A percentile compares a stretch with the other conserved stretches of the same genome.
phyloP scores from a whole-genome alignment of 83 land plant species.

The Picea abies region DNA sequence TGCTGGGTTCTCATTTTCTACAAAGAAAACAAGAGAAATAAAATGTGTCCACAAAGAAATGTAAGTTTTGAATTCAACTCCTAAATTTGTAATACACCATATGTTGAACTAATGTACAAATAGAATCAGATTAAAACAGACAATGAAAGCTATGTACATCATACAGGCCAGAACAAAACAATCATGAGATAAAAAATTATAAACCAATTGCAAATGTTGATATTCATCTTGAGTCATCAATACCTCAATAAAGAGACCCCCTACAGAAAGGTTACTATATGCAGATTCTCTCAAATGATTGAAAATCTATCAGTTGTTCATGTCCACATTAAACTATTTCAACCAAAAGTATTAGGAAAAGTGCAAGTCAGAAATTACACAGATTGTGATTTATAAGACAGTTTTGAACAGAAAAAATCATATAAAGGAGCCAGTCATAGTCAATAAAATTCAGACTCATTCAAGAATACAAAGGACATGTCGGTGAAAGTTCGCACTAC shows the following conservation, averaged over 20 bases:
- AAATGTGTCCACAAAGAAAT: not conserved
- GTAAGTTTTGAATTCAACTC: not conserved
- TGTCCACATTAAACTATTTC: not conserved
- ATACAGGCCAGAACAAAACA: not conserved
- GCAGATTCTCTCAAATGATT: not conserved
- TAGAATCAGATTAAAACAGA: not conserved
- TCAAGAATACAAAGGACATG: not conserved
- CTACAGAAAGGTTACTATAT: not conserved
- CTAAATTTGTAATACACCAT: not conserved
- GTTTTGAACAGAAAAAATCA: not conserved
- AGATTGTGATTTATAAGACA: not conserved
- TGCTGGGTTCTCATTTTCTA: not conserved
- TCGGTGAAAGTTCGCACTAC: not conserved
- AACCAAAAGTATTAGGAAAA: not conserved
- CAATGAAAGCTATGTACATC: not conserved
- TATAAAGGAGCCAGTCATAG: not conserved
- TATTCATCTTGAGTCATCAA: not conserved
- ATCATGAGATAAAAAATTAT: not conserved
- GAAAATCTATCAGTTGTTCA: not conserved
- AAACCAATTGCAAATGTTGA: not conserved
- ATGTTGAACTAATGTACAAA: not conserved
- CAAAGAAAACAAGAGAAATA: not conserved
- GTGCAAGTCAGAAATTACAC: not conserved
- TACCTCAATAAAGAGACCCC: not conserved
- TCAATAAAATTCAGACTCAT: not conserved